A percentile compares a stretch with the other conserved stretches of the same genome.
Conservation (phyloP, 306 rosid genomes). For the Hippophae rhamnoides region DNA sequence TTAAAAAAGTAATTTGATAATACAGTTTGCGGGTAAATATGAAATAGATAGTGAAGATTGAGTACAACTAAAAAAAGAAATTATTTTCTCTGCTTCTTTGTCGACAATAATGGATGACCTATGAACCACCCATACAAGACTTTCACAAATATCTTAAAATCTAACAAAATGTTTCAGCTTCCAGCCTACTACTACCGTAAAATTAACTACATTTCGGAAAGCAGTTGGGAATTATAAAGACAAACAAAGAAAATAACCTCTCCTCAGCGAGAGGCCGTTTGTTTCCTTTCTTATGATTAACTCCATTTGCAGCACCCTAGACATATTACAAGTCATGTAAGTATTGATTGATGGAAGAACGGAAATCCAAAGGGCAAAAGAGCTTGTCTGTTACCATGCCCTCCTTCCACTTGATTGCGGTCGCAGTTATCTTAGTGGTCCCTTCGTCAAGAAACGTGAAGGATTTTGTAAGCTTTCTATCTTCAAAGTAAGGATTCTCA, state of each 20-base stretch:
- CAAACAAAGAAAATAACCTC: conserved; percentile 26
- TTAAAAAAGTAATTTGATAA: too few species aligned
- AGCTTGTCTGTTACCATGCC: conserved; percentile 37
- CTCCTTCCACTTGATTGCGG: conserved; percentile 60
- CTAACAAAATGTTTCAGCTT: too few species aligned
- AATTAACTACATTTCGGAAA: background rate
- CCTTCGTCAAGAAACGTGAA: conserved; percentile 48
- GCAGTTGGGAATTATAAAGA: background rate
- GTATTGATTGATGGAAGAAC: background rate
- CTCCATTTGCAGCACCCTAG: conserved; percentile 52
- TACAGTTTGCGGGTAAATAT: too few species aligned
- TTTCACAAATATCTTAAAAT: too few species aligned
- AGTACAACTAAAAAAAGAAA: too few species aligned
- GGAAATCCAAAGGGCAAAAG: conserved; percentile 1
- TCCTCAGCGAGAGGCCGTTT: conserved; percentile 35
- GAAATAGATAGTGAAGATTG: too few species aligned
- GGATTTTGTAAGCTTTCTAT: conserved; percentile 47
- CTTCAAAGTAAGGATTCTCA: conserved; percentile 56
- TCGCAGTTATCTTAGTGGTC: conserved; percentile 42
- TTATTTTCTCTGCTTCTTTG: too few species aligned
- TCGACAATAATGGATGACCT: too few species aligned
- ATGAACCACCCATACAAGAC: too few species aligned
- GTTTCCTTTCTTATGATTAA: conserved; percentile 38
- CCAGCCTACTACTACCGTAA: too few species aligned
- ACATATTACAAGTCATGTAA: conserved; percentile 4